Percentiles rank a stretch among this genome's conserved stretches.
These are phyloP conservation scores for Collybia sp. DNA, from an alignment of 768 basidiomycete species.

Conservation along the genomic window DNA sequence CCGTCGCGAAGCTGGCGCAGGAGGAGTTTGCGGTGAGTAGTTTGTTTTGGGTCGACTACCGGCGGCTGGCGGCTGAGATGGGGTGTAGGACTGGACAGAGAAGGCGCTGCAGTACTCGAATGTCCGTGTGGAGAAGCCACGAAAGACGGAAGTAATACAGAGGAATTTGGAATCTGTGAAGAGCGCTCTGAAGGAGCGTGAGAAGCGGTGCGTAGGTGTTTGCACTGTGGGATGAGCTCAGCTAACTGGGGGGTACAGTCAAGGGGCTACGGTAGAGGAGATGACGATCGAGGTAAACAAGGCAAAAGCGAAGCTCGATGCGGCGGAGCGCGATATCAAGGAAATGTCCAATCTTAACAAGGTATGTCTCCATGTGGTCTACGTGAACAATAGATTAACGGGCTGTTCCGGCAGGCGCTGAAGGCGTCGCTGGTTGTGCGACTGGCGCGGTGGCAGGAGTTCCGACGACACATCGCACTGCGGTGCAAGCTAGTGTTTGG, in stretches of 20 bases:
- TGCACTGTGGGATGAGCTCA: neutral
- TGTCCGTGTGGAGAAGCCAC: conserved; percentile 48
- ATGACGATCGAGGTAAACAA: conserved; percentile 69
- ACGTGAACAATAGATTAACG: neutral
- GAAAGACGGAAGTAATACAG: conserved; percentile 51
- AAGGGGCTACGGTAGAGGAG: conserved; percentile 75
- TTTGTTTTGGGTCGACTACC: neutral
- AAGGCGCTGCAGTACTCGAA: conserved; percentile 59
- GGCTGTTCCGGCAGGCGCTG: conserved; percentile 45
- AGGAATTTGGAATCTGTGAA: conserved; percentile 60
- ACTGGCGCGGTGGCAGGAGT: conserved; percentile 76
- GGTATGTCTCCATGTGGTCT: conserved; percentile 29
- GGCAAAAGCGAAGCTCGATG: conserved; percentile 53
- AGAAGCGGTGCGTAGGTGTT: conserved; percentile 44
- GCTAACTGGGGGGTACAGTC: conserved; percentile 32
- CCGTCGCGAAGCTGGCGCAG: conserved; percentile 43
- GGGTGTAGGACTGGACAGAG: conserved; percentile 52
- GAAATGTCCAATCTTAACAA: conserved; percentile 63
- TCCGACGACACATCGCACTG: conserved; percentile 84
- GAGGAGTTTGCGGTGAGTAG: conserved; percentile 56
- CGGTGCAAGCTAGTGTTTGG: conserved; percentile 82
- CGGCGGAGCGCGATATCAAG: conserved; percentile 57
- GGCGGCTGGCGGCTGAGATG: neutral
- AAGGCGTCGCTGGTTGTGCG: conserved; percentile 62
- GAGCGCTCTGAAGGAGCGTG: conserved; percentile 61